Evolutionary conservation across 768 basidiomycete genomes (phyloP).

Genomic region (Collybia nuda): DNA sequence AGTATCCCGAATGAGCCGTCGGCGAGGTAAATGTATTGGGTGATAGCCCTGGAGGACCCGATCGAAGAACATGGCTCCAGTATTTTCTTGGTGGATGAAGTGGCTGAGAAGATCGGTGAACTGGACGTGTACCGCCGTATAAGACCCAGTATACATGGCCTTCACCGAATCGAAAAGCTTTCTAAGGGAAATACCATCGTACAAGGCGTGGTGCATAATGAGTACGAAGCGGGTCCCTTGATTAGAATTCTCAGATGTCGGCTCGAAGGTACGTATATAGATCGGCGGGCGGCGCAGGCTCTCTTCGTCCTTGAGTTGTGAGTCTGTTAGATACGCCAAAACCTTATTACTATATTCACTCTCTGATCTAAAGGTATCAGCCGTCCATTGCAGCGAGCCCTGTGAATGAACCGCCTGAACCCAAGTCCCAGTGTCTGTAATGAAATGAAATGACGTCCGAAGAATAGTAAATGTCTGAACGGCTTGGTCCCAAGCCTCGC

Average conservation of each 20-base stretch:
- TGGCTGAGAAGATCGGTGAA: constrained; percentile 37
- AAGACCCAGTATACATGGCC: constrained; percentile 23
- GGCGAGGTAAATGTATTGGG: constrained; percentile 16
- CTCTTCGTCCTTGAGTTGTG: constrained; percentile 18
- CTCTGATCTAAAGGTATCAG: constrained; percentile 10
- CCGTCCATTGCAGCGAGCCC: constrained; percentile 19
- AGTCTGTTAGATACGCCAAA: constrained; percentile 14
- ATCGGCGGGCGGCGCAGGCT: constrained; percentile 26
- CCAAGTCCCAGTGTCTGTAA: constrained; percentile 30
- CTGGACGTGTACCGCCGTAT: constrained; percentile 17
- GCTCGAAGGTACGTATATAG: constrained; percentile 27
- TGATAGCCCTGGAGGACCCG: constrained; percentile 21
- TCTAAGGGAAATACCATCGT: constrained; percentile 44
- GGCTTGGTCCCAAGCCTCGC: constrained; percentile 34
- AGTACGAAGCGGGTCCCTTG: constrained; percentile 28
- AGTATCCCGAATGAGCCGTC: neutral
- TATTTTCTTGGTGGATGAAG: constrained; percentile 34
- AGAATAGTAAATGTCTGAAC: constrained; percentile 35
- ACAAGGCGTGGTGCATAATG: constrained; percentile 47
- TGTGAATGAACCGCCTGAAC: constrained; percentile 28
- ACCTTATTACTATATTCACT: constrained; percentile 18
- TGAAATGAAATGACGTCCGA: constrained; percentile 48
- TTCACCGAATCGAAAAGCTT: constrained; percentile 31
- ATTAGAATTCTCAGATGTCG: neutral
- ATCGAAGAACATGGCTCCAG: constrained; percentile 38